phyloP scores from a whole-genome alignment of 2,329 filamentous ascomycete genomes.

The Fusarium mangiferae region DNA sequence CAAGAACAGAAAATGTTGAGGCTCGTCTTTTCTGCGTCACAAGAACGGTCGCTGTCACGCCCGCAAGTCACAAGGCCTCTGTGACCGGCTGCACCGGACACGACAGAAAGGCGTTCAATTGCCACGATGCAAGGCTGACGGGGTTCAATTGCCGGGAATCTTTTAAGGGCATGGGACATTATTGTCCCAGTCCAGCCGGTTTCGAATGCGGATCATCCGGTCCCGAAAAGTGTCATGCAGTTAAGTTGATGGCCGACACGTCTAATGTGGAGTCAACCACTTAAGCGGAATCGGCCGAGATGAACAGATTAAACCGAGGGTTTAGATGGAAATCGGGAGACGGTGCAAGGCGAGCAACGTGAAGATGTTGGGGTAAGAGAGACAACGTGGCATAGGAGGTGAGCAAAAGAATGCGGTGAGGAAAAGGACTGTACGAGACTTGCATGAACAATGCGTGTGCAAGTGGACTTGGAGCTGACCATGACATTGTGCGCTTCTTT shows the following conservation, averaged over 20 bases:
- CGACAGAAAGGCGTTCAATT: background rate
- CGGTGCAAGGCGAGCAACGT: conserved; percentile 11
- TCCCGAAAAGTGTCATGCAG: background rate
- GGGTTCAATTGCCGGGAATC: background rate
- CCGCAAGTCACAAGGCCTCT: conserved; percentile 3
- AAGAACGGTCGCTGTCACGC: conserved; percentile 4
- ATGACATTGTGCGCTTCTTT: background rate
- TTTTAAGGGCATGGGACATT: background rate
- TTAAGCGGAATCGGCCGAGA: conserved; percentile 19
- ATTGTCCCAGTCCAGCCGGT: background rate
- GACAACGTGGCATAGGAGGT: conserved; percentile 12
- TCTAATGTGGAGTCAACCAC: conserved; percentile 9
- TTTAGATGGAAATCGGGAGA: background rate
- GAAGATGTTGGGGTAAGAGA: conserved; percentile 28
- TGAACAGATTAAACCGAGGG: background rate
- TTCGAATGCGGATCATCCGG: conserved; percentile 15
- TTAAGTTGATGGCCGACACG: background rate
- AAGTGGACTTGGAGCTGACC: background rate
- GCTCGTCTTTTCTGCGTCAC: background rate
- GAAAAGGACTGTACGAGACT: conserved; percentile 12
- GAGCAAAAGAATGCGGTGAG: conserved; percentile 37
- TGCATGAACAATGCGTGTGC: conserved; percentile 13
- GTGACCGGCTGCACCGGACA: background rate
- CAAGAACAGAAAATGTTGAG: background rate
- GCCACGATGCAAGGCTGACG: background rate